These are phyloP conservation scores for Cercospora zeae-maydis DNA, from an alignment of 2,329 filamentous ascomycete species.

Conservation along the genomic window DNA sequence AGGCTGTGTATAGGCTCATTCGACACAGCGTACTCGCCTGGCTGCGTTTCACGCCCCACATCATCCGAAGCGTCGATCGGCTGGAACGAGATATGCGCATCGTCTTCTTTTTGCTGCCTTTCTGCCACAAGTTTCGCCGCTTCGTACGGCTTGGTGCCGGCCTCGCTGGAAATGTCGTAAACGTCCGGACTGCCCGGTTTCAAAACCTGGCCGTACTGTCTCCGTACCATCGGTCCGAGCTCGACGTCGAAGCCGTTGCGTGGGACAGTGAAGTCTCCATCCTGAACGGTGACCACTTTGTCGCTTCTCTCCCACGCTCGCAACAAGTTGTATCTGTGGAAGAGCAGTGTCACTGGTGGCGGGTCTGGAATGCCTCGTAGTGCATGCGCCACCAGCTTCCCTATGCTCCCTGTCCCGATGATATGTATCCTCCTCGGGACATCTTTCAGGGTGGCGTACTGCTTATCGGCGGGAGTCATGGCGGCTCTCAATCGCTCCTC, in stretches of 20 bases:
- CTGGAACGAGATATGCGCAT: conserved; percentile 6
- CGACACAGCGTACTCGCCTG: conserved; percentile 11
- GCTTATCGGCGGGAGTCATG: conserved; percentile 29
- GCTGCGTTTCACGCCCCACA: not conserved
- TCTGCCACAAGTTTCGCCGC: conserved; percentile 26
- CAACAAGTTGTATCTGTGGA: conserved; percentile 55
- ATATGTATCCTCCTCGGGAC: conserved; percentile 63
- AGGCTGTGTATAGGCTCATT: conserved; percentile 60
- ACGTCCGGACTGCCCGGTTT: conserved; percentile 20
- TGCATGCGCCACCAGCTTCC: conserved; percentile 71
- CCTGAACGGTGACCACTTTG: conserved; percentile 47
- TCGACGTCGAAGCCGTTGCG: conserved; percentile 48
- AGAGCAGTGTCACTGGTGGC: conserved; percentile 75
- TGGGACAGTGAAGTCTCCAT: conserved; percentile 40
- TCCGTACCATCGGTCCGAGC: conserved; percentile 36
- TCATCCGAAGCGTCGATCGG: not conserved
- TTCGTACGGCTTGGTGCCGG: conserved; percentile 30
- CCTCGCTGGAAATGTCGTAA: conserved; percentile 25
- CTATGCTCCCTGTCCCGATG: conserved; percentile 76
- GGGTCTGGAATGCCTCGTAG: conserved; percentile 59
- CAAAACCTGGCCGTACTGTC: conserved; percentile 38
- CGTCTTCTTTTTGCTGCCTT: conserved; percentile 12
- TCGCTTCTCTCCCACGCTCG: conserved; percentile 48
- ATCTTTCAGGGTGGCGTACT: conserved; percentile 28
- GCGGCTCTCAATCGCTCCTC: conserved; percentile 14